Conservation (phyloP, 2,329 filamentous ascomycete species). For the Fusarium fujikuroi region DNA sequence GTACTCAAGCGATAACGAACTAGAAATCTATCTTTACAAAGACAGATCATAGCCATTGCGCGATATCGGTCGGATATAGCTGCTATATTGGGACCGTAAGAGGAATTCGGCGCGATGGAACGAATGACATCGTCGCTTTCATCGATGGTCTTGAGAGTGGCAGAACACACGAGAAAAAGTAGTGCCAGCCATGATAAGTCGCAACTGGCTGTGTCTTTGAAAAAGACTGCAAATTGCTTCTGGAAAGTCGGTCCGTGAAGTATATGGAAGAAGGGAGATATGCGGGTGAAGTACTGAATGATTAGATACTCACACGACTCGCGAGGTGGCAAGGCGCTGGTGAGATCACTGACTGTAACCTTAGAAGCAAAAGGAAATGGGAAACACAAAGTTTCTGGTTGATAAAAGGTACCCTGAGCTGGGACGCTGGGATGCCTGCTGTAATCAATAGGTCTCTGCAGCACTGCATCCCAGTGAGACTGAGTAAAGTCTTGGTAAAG, state of each 20-base stretch:
- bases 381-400: not conserved
- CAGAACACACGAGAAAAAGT: constrained; percentile 32
- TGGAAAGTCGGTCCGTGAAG: constrained; percentile 37
- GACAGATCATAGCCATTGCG: constrained; percentile 17
- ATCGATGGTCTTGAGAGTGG: constrained; percentile 17
- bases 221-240: constrained; percentile 20
- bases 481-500: not conserved
- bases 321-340: constrained; percentile 11
- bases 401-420: not conserved
- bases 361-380: not conserved
- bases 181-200: constrained; percentile 33
- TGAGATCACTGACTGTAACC: not conserved
- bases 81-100: not conserved
- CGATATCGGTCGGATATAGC: not conserved
- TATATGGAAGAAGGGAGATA: constrained; percentile 30
- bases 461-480: not conserved
- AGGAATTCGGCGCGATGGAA: not conserved
- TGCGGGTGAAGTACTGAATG: constrained; percentile 20
- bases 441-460: not conserved
- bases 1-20: constrained; percentile 30
- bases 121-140: constrained; percentile 2
- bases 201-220: not conserved
- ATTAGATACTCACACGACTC: constrained; percentile 23
- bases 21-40: constrained; percentile 31
- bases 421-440: not conserved